Percentiles rank a stretch among this genome's conserved stretches.
Conservation (phyloP, 2,329 filamentous ascomycete genomes). For the Hymenoscyphus scutula region DNA sequence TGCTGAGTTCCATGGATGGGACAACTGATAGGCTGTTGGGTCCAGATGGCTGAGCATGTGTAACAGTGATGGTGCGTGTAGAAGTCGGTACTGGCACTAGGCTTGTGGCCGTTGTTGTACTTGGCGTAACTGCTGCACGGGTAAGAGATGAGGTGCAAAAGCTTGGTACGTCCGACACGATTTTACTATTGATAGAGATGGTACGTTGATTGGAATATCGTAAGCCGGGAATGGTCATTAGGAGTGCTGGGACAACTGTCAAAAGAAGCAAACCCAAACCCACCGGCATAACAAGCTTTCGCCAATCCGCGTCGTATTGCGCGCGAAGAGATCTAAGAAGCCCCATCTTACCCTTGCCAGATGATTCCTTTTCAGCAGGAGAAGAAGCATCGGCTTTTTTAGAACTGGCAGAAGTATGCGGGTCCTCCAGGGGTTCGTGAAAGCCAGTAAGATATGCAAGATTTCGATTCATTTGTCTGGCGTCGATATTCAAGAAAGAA, state of each 20-base stretch:
- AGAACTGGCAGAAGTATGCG: conserved; percentile 8
- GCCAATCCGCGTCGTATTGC: conserved; percentile 25
- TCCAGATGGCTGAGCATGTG: conserved; percentile 36
- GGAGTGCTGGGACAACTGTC: conserved; percentile 26
- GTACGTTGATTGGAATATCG: conserved; percentile 26
- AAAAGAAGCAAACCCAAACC: conserved; percentile 29
- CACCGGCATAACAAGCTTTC: conserved; percentile 27
- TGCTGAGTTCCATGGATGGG: conserved; percentile 40
- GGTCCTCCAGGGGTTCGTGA: conserved; percentile 25
- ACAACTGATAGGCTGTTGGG: conserved; percentile 41
- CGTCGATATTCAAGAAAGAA: conserved; percentile 51
- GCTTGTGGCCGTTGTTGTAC: conserved; percentile 28
- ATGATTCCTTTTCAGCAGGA: conserved; percentile 27
- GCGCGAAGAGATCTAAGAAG: conserved; percentile 22
- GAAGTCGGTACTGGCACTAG: conserved; percentile 29
- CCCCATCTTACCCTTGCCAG: conserved; percentile 19
- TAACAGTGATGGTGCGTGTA: conserved; percentile 36
- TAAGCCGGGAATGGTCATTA: conserved; percentile 26
- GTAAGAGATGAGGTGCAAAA: conserved; percentile 27
- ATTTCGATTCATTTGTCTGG: conserved; percentile 53
- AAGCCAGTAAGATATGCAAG: conserved; percentile 47
- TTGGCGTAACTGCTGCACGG: conserved; percentile 20
- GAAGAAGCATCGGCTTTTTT: conserved; percentile 11
- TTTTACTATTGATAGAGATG: conserved; percentile 36
- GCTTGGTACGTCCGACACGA: conserved; percentile 29